Evolutionary conservation across 176 grass and related monocot genomes (phyloP).

Genomic region (Zea mays): DNA sequence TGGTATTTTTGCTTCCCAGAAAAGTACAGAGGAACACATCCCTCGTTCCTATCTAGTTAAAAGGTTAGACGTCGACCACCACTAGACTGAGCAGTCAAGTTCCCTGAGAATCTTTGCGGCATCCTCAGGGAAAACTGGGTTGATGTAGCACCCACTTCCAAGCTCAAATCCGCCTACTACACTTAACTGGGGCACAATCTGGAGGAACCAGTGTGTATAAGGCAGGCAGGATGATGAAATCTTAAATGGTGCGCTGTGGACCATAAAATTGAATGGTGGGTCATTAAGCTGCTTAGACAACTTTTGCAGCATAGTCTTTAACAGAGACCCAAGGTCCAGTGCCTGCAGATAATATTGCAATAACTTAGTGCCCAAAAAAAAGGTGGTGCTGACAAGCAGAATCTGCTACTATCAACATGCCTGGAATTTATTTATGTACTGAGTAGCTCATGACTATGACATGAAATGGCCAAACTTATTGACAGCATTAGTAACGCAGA

Average conservation of each 20-base stretch:
- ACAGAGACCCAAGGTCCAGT: conserved; percentile 68
- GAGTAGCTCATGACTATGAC: not conserved
- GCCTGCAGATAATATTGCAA: conserved; percentile 46
- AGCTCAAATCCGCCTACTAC: conserved; percentile 81
- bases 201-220: conserved; percentile 90
- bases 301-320: conserved; percentile 75
- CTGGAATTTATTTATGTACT: not conserved
- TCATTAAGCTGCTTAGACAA: conserved; percentile 85
- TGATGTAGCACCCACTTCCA: conserved; percentile 91
- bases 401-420: not conserved
- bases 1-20: not conserved
- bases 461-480: conserved; percentile 11
- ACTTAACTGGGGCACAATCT: conserved; percentile 79
- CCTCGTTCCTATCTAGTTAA: not conserved
- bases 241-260: conserved; percentile 65
- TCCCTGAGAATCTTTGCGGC: conserved; percentile 83
- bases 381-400: not conserved
- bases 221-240: conserved; percentile 44
- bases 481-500: not conserved
- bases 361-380: conserved; percentile 2
- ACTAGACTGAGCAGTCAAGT: conserved; percentile 55
- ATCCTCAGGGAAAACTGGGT: conserved; percentile 94
- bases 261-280: conserved; percentile 88
- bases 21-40: not conserved
- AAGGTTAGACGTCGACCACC: not conserved